phyloP scores from a whole-genome alignment of 495 filamentous ascomycete genomes.

The Lindgomyces ingoldianus region DNA sequence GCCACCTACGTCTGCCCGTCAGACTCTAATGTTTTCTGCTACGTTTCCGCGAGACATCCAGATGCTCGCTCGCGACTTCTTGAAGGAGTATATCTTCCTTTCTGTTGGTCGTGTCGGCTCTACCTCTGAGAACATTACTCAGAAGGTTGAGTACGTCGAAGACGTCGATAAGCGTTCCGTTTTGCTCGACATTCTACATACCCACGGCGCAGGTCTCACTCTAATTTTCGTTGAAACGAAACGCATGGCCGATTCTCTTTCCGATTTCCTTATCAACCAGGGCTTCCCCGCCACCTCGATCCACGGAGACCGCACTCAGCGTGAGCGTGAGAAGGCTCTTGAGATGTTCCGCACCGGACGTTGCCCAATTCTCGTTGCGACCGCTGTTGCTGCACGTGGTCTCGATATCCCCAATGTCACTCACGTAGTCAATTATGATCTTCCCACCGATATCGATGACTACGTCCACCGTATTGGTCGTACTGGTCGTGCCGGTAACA shows the following conservation, averaged over 20 bases:
- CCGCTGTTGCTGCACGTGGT: constrained; percentile 92
- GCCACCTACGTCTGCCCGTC: constrained; percentile 79
- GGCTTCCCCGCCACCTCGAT: constrained; percentile 97
- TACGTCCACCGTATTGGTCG: constrained; percentile 99
- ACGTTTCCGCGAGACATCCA: constrained; percentile 99
- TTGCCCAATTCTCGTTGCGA: constrained; percentile 95
- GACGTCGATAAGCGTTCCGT: constrained; percentile 97
- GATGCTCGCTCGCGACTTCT: constrained; percentile 96
- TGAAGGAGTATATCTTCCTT: constrained; percentile 97
- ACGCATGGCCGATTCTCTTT: constrained; percentile 97
- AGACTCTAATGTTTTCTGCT: constrained; percentile 99
- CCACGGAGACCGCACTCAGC: constrained; percentile 96
- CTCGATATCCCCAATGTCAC: constrained; percentile 98
- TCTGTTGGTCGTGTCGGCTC: constrained; percentile 98
- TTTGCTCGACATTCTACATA: constrained; percentile 94
- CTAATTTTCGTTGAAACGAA: constrained; percentile 99
- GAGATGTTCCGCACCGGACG: constrained; percentile 93
- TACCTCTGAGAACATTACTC: constrained; percentile 99
- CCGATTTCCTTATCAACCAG: constrained; percentile 97
- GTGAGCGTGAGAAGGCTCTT: constrained; percentile 95
- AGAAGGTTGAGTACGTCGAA: constrained; percentile 98
- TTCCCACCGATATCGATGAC: constrained; percentile 98
- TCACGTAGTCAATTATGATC: constrained; percentile 98
- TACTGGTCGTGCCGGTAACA: constrained; percentile 99
- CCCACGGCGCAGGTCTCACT: constrained; percentile 85